Percentiles rank a stretch among this genome's conserved stretches.
phyloP scores from a whole-genome alignment of 192 early-diverging fungal species.

The Pilobolus umbonatus region DNA sequence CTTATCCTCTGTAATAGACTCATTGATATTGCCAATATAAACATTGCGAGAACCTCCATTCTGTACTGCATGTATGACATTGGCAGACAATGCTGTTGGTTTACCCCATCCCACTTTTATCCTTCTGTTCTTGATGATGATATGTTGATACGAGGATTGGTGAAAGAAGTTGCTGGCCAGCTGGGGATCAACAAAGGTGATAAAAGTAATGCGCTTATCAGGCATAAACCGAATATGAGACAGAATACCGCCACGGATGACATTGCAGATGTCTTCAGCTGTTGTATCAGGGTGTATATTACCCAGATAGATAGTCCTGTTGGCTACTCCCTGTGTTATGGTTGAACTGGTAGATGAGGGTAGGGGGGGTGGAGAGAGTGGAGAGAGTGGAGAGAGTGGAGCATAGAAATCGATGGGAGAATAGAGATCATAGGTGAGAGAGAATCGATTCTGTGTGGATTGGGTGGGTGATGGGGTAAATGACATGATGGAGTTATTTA shows the following conservation, averaged over 20 bases:
- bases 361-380: slow-evolving; percentile 10
- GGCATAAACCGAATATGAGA: slow-evolving; percentile 70
- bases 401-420: slow-evolving; percentile 34
- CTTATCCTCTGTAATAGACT: slow-evolving; percentile 58
- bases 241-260: slow-evolving; percentile 80
- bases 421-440: slow-evolving; percentile 28
- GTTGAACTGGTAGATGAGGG: slow-evolving; percentile 3
- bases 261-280: slow-evolving; percentile 81
- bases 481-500: slow-evolving; percentile 5
- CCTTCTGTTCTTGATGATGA: slow-evolving; percentile 67
- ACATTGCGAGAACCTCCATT: slow-evolving; percentile 75
- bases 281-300: slow-evolving; percentile 72
- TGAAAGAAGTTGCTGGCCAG: slow-evolving; percentile 62
- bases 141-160: slow-evolving; percentile 50
- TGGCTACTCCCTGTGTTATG: slow-evolving; percentile 34
- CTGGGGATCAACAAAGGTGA: slow-evolving; percentile 75
- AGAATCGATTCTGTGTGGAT: slow-evolving; percentile 24
- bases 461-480: slow-evolving; percentile 9
- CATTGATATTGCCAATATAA: slow-evolving; percentile 70
- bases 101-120: slow-evolving; percentile 84
- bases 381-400: slow-evolving; percentile 18
- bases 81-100: slow-evolving; percentile 46
- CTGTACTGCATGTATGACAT: slow-evolving; percentile 54
- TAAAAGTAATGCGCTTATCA: slow-evolving; percentile 80
- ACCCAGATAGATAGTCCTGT: slow-evolving; percentile 83